phyloP scores from a whole-genome alignment of 2,329 filamentous ascomycete genomes.

The Fusarium proliferatum region DNA sequence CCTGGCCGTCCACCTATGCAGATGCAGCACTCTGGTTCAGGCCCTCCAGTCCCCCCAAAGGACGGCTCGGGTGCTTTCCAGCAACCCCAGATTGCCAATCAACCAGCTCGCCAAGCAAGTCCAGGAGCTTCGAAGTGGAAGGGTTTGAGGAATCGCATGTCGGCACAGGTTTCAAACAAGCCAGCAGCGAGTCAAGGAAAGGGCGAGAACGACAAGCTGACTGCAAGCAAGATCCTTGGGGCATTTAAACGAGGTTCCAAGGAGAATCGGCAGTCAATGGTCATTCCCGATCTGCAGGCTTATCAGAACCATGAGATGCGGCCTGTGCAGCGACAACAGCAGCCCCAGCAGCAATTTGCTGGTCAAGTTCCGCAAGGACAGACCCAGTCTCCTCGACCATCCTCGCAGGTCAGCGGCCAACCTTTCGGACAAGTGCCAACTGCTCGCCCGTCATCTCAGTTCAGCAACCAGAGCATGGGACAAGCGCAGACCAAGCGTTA shows the following conservation, averaged over 20 bases:
- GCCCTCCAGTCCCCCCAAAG: constrained; percentile 28
- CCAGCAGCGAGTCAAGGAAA: constrained; percentile 30
- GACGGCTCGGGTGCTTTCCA: constrained; percentile 9
- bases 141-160: constrained; percentile 49
- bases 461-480: constrained; percentile 22
- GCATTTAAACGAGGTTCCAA: constrained; percentile 50
- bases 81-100: constrained; percentile 17
- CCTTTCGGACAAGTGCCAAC: constrained; percentile 25
- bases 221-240: constrained; percentile 45
- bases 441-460: constrained; percentile 26
- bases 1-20: constrained; percentile 31
- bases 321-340: constrained; percentile 21
- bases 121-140: constrained; percentile 49
- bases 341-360: constrained; percentile 16
- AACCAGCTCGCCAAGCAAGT: constrained; percentile 30
- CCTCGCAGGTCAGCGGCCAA: constrained; percentile 23
- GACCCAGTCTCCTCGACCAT: constrained; percentile 13
- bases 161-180: constrained; percentile 44
- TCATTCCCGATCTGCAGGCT: constrained; percentile 20
- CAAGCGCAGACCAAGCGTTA: constrained; percentile 34
- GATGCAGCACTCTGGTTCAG: constrained; percentile 13
- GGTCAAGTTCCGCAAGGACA: constrained; percentile 15
- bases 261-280: constrained; percentile 38
- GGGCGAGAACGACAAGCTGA: constrained; percentile 38
- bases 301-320: constrained; percentile 39